A percentile compares a stretch with the other conserved stretches of the same genome.
Conservation (phyloP, 192 early-diverging fungal species). For the Phycomyces nitens region DNA sequence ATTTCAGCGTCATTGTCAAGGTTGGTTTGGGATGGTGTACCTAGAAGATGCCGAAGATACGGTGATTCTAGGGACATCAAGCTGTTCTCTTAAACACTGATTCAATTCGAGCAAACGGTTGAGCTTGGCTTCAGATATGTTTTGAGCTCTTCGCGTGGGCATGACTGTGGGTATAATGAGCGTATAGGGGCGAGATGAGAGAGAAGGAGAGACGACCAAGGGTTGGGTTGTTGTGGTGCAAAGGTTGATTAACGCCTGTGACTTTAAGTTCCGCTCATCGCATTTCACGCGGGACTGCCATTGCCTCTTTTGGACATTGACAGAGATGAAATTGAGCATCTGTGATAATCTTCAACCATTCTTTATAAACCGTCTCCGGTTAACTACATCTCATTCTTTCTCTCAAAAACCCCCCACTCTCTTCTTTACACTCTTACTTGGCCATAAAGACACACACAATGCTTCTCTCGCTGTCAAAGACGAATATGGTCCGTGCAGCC, state of each 20-base stretch:
- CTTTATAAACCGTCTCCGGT: neutral
- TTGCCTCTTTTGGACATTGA: neutral
- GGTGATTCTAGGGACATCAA: slow-evolving; percentile 39
- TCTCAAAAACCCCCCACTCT: too few relatives aligned
- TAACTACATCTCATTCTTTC: too few relatives aligned
- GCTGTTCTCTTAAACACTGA: slow-evolving; percentile 34
- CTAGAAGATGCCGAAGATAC: slow-evolving; percentile 37
- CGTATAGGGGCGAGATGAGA: slow-evolving; percentile 2
- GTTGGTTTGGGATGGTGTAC: neutral
- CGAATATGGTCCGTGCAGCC: neutral
- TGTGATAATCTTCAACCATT: neutral
- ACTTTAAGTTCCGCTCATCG: neutral
- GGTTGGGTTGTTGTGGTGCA: neutral
- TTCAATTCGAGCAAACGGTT: slow-evolving; percentile 39
- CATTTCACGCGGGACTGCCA: neutral
- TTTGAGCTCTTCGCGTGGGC: slow-evolving; percentile 25
- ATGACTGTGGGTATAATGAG: slow-evolving; percentile 9
- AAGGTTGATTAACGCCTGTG: neutral
- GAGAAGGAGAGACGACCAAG: neutral
- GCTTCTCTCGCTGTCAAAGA: too few relatives aligned
- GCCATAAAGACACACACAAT: too few relatives aligned
- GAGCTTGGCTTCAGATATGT: slow-evolving; percentile 41
- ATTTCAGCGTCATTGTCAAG: neutral
- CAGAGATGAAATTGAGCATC: neutral
- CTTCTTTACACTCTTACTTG: too few relatives aligned